Conservation (phyloP, 768 basidiomycete genomes). For the Favolaschia claudopus region DNA sequence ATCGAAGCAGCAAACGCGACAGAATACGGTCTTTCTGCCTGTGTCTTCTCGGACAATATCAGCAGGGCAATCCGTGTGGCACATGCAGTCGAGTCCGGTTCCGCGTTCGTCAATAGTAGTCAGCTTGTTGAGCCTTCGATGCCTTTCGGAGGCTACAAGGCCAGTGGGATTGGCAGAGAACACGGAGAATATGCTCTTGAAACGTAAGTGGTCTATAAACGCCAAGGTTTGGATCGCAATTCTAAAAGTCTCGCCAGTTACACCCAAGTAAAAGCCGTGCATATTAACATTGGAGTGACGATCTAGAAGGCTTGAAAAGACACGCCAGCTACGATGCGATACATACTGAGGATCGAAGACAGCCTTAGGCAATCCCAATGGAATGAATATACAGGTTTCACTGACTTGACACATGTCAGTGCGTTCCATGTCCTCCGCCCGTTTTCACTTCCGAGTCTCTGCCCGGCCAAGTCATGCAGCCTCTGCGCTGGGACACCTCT, state of each 20-base stretch:
- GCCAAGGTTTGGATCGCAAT: not conserved
- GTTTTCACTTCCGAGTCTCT: too few species aligned
- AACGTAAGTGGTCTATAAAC: constrained; percentile 48
- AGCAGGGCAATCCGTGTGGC: constrained; percentile 76
- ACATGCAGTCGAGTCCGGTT: constrained; percentile 78
- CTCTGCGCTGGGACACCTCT: too few species aligned
- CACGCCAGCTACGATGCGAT: too few species aligned
- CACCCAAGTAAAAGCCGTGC: constrained; percentile 74
- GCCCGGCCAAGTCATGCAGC: too few species aligned
- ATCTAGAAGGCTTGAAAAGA: too few species aligned
- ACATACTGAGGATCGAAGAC: too few species aligned
- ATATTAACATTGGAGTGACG: constrained; percentile 58
- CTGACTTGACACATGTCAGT: too few species aligned
- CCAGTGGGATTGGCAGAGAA: constrained; percentile 83
- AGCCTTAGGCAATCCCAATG: too few species aligned
- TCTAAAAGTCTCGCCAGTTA: constrained; percentile 50
- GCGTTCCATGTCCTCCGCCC: too few species aligned
- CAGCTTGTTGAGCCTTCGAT: constrained; percentile 61
- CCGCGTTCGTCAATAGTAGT: constrained; percentile 53
- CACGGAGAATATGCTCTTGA: constrained; percentile 78
- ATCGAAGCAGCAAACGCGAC: constrained; percentile 85
- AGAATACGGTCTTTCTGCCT: constrained; percentile 85
- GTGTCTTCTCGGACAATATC: constrained; percentile 85
- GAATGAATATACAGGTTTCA: too few species aligned
- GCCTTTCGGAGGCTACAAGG: constrained; percentile 91